Percentiles rank a stretch among this genome's conserved stretches.
Conservation (phyloP, 2,329 filamentous ascomycete genomes). For the Phialophora expanda region DNA sequence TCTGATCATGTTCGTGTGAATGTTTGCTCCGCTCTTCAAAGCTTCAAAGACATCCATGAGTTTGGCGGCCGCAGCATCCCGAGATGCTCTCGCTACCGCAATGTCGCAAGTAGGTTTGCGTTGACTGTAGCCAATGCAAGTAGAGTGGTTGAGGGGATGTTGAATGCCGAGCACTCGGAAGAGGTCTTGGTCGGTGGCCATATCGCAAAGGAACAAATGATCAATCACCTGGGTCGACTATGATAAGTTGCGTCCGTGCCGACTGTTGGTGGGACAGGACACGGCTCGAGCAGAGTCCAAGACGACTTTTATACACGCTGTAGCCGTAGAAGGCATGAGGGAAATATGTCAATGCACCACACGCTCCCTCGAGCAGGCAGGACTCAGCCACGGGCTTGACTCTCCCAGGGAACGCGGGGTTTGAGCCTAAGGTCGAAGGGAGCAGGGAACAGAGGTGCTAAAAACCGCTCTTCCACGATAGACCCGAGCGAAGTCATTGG, state of each 20-base stretch:
- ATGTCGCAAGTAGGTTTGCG: background rate
- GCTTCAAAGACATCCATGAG: background rate
- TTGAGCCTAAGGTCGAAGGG: background rate
- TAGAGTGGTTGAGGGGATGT: background rate
- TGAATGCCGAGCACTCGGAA: slow-evolving; percentile 1
- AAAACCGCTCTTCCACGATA: background rate
- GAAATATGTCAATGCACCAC: background rate
- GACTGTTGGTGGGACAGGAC: background rate
- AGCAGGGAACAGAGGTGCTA: background rate
- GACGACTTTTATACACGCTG: background rate
- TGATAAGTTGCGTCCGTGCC: background rate
- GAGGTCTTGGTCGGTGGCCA: background rate
- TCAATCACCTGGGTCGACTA: background rate
- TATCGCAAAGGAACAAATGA: background rate
- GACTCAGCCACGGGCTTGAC: background rate
- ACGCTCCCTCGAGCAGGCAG: background rate
- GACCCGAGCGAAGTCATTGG: background rate
- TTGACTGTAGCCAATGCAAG: background rate
- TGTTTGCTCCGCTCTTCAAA: background rate
- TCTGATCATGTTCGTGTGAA: background rate
- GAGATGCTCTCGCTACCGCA: background rate
- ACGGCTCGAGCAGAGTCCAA: background rate
- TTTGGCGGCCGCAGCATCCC: background rate
- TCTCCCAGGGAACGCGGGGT: background rate
- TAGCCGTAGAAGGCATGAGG: background rate